Base-by-base conservation (phyloP, 139 green algal genomes). In the Ulvella scutata region DNA sequence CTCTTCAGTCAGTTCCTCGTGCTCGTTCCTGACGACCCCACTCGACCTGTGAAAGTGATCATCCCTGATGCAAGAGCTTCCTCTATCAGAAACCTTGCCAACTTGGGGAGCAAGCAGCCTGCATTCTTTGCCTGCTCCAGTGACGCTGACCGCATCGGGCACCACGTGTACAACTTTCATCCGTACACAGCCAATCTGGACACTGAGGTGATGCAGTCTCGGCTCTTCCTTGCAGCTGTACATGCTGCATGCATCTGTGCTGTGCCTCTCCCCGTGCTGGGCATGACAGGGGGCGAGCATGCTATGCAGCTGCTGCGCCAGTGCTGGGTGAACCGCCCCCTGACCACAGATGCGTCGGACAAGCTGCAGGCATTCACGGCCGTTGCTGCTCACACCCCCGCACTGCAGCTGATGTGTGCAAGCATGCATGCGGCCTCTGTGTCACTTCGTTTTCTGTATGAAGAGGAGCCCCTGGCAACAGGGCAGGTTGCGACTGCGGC, bases 171-270 rank as follows among this genome's bases (percentile, higher is more conserved):
- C 40, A 59, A 59, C 40, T 26, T 17, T 59, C 40, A 59, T 26
- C 40, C 40, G 17, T 26, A 26, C 0, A 67, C 51, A 6, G n/a
- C 13, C 9, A 29, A 29, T 23, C 33, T 67, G 2, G 51, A 67
- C 51, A 67, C 51, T 6, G 20, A 26, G 0, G 51, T 67, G 9
- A 29, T 67, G 51, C 51, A 67, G 13, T 67, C 77, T 1, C 82
- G 85, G n/a, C 82, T 88, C 73, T 84, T 88, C 79, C 82, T 90
- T 20, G 86, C 86, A 21, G 82, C 82, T 2, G 79, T 90, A 37
- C 86, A 87, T 37, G 83, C 86, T n/a, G 86, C 84, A 38, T 85
- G 79, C 10, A 38, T 73, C 77, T 81, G 51, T 10, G 80, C 81
- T n/a, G 79, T 90, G 43, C 86, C 86, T 2, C 81, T 88, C 76